phyloP scores from a whole-genome alignment of 306 rosid genomes.

The Rosa multiflora region DNA sequence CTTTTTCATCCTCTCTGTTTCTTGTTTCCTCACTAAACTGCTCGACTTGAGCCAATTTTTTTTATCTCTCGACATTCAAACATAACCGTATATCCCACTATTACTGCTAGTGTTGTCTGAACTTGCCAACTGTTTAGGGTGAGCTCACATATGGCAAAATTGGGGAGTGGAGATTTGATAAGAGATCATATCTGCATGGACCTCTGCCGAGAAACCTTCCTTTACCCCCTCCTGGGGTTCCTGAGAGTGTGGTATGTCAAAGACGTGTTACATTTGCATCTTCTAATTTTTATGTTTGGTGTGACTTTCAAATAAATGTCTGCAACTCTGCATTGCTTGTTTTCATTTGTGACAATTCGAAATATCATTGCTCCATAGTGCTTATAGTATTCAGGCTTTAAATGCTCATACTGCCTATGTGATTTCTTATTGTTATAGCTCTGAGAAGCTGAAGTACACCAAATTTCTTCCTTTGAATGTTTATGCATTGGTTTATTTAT shows the following conservation, averaged over 20 bases:
- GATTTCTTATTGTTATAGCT: slow-evolving; percentile 1
- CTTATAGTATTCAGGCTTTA: not conserved
- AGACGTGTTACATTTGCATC: not conserved
- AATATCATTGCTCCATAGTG: not conserved
- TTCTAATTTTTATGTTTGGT: not conserved
- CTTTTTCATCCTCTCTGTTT: not conserved
- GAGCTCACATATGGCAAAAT: slow-evolving; percentile 82
- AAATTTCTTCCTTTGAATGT: not conserved
- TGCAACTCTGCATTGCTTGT: not conserved
- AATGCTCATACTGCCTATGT: not conserved
- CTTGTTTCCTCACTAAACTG: not conserved
- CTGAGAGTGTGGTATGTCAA: slow-evolving; percentile 96
- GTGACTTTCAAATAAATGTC: not conserved
- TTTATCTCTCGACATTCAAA: not conserved
- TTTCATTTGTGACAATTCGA: not conserved
- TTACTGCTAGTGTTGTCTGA: slow-evolving; percentile 3
- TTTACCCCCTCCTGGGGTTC: slow-evolving; percentile 94
- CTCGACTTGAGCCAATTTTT: not conserved
- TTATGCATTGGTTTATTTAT: not conserved
- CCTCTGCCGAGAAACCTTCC: slow-evolving; percentile 80
- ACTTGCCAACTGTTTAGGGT: slow-evolving; percentile 53
- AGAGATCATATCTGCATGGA: slow-evolving; percentile 79
- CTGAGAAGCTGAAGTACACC: not conserved
- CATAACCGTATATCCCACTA: not conserved
- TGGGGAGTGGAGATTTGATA: slow-evolving; percentile 98